Evolutionary conservation across 257 asterid genomes (phyloP).

Genomic region (Dorcoceras hygrometricum): DNA sequence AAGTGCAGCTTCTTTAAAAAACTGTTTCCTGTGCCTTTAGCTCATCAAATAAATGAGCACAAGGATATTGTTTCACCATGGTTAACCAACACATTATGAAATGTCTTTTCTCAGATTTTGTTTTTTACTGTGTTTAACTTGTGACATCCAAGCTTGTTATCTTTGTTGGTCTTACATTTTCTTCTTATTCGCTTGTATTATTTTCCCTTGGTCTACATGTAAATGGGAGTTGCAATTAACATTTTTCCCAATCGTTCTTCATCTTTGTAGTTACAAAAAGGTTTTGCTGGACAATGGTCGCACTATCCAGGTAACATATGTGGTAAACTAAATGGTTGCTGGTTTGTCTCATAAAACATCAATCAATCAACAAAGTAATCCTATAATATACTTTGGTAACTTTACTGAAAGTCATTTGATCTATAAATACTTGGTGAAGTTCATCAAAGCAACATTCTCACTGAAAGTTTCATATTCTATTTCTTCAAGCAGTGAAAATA

Average conservation of each 20-base stretch:
- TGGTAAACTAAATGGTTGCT: constrained; percentile 8
- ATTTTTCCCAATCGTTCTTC: constrained; percentile 24
- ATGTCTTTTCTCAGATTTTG: neutral
- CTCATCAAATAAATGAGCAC: neutral
- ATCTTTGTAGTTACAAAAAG: constrained; percentile 67
- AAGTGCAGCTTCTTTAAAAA: neutral
- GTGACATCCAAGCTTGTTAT: neutral
- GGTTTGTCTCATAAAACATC: neutral
- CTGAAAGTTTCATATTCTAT: neutral
- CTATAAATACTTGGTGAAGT: neutral
- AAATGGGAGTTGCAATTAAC: neutral
- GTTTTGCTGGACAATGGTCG: constrained; percentile 88
- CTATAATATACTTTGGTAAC: neutral
- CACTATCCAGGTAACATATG: constrained; percentile 64
- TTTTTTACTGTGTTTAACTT: neutral
- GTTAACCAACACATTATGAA: neutral
- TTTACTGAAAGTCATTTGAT: neutral
- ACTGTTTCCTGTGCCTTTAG: too few species aligned
- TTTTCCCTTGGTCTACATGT: neutral
- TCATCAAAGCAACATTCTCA: neutral
- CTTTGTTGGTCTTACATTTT: neutral
- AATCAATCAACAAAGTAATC: neutral
- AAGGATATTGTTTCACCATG: neutral
- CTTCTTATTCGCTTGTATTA: neutral
- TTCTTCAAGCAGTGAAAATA: neutral